Evolutionary conservation across 2,329 filamentous ascomycete genomes (phyloP).

Genomic region (Aureobasidium sp.): DNA sequence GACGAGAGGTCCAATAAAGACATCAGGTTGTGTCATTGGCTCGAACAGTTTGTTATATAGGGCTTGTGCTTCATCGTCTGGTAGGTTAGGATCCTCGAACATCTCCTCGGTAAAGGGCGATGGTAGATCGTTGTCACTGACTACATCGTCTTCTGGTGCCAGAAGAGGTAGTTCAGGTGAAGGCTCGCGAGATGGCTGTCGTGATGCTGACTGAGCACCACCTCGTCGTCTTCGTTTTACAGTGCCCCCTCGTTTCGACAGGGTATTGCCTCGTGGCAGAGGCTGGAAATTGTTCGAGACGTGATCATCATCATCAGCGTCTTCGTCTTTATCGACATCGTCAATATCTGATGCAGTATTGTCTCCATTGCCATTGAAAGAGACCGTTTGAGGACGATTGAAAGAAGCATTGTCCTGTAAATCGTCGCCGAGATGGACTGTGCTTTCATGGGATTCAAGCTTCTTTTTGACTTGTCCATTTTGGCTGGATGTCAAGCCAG

Average conservation of each 20-base stretch:
- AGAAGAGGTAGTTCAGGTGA: conserved; percentile 27
- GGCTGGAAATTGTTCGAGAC: not conserved
- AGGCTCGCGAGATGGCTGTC: conserved; percentile 16
- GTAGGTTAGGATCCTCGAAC: conserved; percentile 20
- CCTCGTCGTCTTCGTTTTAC: conserved; percentile 8
- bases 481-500: not conserved
- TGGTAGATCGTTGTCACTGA: conserved; percentile 23
- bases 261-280: not conserved
- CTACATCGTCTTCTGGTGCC: conserved; percentile 24
- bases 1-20: conserved; percentile 35
- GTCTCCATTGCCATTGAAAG: conserved; percentile 1
- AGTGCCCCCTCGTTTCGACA: conserved; percentile 1
- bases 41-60: conserved; percentile 33
- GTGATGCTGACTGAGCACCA: conserved; percentile 9
- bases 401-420: not conserved
- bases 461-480: not conserved
- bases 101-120: conserved; percentile 16
- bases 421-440: not conserved
- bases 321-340: not conserved
- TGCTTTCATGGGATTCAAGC: not conserved
- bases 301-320: conserved; percentile 11
- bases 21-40: conserved; percentile 35
- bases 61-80: conserved; percentile 31
- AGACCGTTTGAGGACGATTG: not conserved
- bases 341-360: not conserved